phyloP scores from a whole-genome alignment of 345 rosid genomes.

The Hibiscus mutabilis region DNA sequence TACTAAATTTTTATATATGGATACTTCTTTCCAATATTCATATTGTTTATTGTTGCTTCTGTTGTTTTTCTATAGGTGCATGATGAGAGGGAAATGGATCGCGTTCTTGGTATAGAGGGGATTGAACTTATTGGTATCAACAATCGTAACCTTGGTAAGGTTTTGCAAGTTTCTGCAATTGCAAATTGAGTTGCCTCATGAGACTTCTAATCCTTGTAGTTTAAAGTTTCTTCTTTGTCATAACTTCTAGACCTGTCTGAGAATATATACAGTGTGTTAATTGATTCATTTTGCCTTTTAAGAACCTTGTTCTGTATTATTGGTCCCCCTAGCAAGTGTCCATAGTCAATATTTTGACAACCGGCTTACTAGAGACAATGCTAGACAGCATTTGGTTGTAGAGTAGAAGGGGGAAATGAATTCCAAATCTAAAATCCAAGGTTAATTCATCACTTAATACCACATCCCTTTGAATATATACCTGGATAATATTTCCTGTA shows the following conservation, averaged over 20 bases:
- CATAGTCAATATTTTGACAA: background rate
- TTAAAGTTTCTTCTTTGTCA: background rate
- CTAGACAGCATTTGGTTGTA: background rate
- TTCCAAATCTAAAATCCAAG: background rate
- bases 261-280: background rate
- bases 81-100: slow-evolving; percentile 90
- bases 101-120: slow-evolving; percentile 90
- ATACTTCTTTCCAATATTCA: background rate
- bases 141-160: slow-evolving; percentile 82
- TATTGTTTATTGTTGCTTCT: background rate
- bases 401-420: background rate
- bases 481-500: background rate
- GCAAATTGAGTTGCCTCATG: slow-evolving; percentile 11
- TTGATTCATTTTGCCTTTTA: too few species aligned
- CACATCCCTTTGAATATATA: background rate
- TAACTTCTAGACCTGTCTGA: background rate
- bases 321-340: background rate
- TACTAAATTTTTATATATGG: background rate
- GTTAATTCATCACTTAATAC: background rate
- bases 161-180: background rate
- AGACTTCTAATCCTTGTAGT: background rate
- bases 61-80: slow-evolving; percentile 53
- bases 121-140: slow-evolving; percentile 85
- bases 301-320: too few species aligned
- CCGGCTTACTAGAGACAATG: background rate